phyloP scores from a whole-genome alignment of 2,329 filamentous ascomycete species.

The Fusarium zealandicum region DNA sequence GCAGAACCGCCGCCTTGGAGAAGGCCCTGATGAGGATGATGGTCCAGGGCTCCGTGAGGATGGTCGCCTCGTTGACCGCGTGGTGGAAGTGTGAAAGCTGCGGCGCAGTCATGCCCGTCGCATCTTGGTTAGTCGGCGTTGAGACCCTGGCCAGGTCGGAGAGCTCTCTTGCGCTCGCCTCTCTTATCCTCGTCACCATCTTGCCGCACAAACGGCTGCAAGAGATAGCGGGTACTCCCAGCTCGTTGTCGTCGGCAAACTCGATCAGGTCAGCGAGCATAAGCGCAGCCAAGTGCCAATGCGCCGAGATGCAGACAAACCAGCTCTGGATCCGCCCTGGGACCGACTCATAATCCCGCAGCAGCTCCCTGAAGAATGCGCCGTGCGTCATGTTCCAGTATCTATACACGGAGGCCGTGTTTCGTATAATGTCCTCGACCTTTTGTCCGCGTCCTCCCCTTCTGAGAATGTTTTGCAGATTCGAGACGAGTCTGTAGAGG shows the following conservation, averaged over 20 bases:
- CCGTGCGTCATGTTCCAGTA: constrained; percentile 62
- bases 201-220: constrained; percentile 36
- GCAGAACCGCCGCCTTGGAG: constrained; percentile 52
- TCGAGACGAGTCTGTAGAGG: constrained; percentile 60
- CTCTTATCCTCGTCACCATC: constrained; percentile 51
- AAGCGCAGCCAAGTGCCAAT: constrained; percentile 64
- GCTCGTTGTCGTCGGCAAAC: constrained; percentile 52
- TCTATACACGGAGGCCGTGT: constrained; percentile 56
- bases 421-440: constrained; percentile 57
- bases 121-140: constrained; percentile 43
- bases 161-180: constrained; percentile 53
- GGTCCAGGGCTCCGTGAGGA: constrained; percentile 67
- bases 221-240: constrained; percentile 34
- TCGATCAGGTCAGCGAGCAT: constrained; percentile 62
- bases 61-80: constrained; percentile 59
- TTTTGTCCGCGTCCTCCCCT: constrained; percentile 45
- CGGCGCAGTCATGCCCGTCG: constrained; percentile 10
- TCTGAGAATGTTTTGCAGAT: constrained; percentile 59
- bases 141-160: constrained; percentile 57
- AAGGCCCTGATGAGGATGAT: constrained; percentile 62
- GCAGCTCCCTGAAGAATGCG: constrained; percentile 58
- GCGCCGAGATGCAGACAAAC: constrained; percentile 63
- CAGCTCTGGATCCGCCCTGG: constrained; percentile 63
- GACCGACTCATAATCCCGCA: constrained; percentile 56
- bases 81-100: constrained; percentile 56